Base-by-base conservation (phyloP, 345 rosid genomes). In the Punica granatum region DNA sequence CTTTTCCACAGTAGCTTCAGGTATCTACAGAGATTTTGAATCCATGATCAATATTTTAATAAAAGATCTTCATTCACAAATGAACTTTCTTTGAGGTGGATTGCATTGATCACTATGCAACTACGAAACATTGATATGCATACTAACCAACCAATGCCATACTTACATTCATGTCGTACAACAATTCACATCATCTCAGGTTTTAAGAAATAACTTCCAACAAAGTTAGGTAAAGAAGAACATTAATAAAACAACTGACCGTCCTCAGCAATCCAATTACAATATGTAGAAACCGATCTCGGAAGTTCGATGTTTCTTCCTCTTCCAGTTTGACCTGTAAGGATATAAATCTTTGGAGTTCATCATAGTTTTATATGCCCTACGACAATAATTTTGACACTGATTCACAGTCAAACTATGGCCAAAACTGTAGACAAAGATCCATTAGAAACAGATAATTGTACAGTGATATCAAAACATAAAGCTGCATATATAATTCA, bases 241-340 rank as follows among this genome's bases (percentile, higher is more conserved):
- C 15, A 9, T 49, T 4, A 51, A 48, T 31, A 25, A 33, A 59
- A 58, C 56, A 30, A 71, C 74, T 71, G 18, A 71, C 74, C 41
- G 74, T 71, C 60, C 74, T 65, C 32, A 71, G 70, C 23, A 71
- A 60, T 53, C 74, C 74, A 65, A 71, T 59, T 58, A 71, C 65
- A 39, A 66, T 60, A 42, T 68, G 74, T 0, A 71, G 74, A 65
- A 71, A 65, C 25, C 60, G 46, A 26, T 71, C 74, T 42, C 60
- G 74, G 15, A 71, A 71, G 37, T 71, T 66, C 2, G 66, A 71
- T 58, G 69, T 71, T 42, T 71, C 69, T 58, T 71, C 74, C 3
- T 65, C 65, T 43, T 65, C 70, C 12, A 65, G 42, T 56, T 71
- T 66, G 60, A 65, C 54, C 74, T 71, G 64, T 28, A 31, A 51